These are phyloP conservation scores for Mariannaea elegans DNA, from an alignment of 2,329 filamentous ascomycete genomes.

Conservation along the genomic window DNA sequence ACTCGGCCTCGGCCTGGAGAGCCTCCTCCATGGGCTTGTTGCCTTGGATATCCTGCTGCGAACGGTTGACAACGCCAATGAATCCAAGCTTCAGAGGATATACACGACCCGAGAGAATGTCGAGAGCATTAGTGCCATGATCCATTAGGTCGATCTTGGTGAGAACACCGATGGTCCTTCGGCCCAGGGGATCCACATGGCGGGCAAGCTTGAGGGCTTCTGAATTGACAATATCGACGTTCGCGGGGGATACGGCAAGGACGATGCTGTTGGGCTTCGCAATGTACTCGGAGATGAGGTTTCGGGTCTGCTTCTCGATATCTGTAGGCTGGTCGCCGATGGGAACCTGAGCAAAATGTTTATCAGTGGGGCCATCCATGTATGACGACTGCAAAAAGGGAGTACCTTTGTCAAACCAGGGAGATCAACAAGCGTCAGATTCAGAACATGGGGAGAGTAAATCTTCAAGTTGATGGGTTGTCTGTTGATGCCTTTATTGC, in stretches of 20 bases:
- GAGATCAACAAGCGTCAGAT: conserved; percentile 93
- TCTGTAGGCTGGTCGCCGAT: conserved; percentile 98
- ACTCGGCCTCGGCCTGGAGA: conserved; percentile 87
- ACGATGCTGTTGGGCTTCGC: conserved; percentile 99
- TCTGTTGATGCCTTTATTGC: conserved; percentile 97
- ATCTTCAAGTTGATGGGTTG: conserved; percentile 99
- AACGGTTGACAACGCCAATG: conserved; percentile 97
- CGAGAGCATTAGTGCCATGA: conserved; percentile 95
- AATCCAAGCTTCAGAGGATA: conserved; percentile 98
- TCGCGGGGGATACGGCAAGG: conserved; percentile 94
- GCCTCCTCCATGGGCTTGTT: conserved; percentile 96
- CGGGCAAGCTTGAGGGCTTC: conserved; percentile 96
- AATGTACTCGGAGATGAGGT: conserved; percentile 97
- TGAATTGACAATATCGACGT: conserved; percentile 98
- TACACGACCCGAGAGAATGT: conserved; percentile 96
- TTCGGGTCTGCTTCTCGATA: conserved; percentile 98
- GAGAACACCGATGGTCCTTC: conserved; percentile 94
- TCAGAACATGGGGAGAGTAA: conserved; percentile 96
- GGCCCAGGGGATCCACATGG: conserved; percentile 94
- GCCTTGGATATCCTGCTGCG: conserved; percentile 96
- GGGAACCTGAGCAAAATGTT: conserved; percentile 69
- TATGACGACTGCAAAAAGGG: conserved; percentile 31
- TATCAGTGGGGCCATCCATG: conserved; percentile 27
- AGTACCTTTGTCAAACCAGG: conserved; percentile 91
- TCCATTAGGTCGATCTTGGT: conserved; percentile 99